Evolutionary conservation across 2,329 filamentous ascomycete genomes (phyloP).

Genomic region (Fonsecaea pedrosoi): DNA sequence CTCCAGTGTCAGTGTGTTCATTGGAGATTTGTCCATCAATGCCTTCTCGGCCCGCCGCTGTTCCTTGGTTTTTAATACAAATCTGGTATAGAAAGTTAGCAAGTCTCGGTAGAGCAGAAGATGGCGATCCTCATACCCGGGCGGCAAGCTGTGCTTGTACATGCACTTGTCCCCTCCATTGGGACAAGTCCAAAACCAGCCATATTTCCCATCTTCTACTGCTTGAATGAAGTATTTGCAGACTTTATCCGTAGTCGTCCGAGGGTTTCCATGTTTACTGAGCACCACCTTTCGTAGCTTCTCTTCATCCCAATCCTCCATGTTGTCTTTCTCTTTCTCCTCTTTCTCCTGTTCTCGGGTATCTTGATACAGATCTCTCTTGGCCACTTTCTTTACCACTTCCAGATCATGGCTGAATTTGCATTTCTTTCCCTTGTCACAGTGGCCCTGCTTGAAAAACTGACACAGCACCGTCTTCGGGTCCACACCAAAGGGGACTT

Average conservation of each 20-base stretch:
- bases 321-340: conserved; percentile 80
- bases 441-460: conserved; percentile 96
- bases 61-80: conserved; percentile 96
- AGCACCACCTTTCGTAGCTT: conserved; percentile 88
- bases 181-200: conserved; percentile 98
- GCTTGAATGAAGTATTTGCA: conserved; percentile 99
- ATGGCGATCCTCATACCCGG: conserved; percentile 70
- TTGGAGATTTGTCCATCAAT: conserved; percentile 89
- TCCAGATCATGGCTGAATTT: conserved; percentile 95
- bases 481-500: conserved; percentile 96
- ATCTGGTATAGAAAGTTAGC: conserved; percentile 60
- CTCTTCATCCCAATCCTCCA: conserved; percentile 97
- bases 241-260: conserved; percentile 95
- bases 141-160: conserved; percentile 94
- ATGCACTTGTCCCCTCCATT: conserved; percentile 98
- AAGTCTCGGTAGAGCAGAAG: conserved; percentile 11
- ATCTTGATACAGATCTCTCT: conserved; percentile 90
- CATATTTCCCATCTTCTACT: conserved; percentile 97
- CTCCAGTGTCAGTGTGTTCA: conserved; percentile 93
- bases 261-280: conserved; percentile 96
- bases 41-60: conserved; percentile 95
- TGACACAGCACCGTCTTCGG: conserved; percentile 97
- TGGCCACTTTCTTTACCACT: conserved; percentile 88
- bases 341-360: conserved; percentile 74
- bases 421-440: conserved; percentile 96